phyloP scores from a whole-genome alignment of 345 rosid genomes.

The Pseudoturritis turrita region DNA sequence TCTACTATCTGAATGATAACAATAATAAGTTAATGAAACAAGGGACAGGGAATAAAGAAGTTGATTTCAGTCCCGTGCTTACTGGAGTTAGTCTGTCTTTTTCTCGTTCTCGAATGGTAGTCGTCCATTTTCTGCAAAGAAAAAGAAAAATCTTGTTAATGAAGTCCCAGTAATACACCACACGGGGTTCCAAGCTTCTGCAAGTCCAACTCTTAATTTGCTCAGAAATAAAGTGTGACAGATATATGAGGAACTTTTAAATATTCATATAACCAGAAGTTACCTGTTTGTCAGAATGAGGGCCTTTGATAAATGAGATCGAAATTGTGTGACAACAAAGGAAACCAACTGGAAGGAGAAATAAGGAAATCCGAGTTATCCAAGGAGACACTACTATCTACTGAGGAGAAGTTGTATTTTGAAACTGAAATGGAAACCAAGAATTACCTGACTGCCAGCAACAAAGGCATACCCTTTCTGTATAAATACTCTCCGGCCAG shows the following conservation, averaged over 20 bases:
- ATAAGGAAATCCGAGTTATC: neutral
- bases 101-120: constrained; percentile 74
- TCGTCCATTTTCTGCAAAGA: constrained; percentile 78
- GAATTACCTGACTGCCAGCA: constrained; percentile 67
- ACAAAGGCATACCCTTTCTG: constrained; percentile 79
- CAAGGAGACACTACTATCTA: neutral
- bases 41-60: neutral
- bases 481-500: constrained; percentile 67
- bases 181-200: neutral
- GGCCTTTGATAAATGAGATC: constrained; percentile 74
- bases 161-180: neutral
- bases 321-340: constrained; percentile 72
- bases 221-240: neutral
- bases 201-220: neutral
- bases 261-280: constrained; percentile 14
- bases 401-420: neutral
- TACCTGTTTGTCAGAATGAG: constrained; percentile 86
- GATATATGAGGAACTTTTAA: neutral
- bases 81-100: constrained; percentile 87
- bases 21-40: neutral
- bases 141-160: constrained; percentile 1
- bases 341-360: constrained; percentile 61
- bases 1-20: constrained; percentile 64
- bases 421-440: constrained; percentile 9
- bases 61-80: constrained; percentile 26